Percentiles rank a stretch among this genome's conserved stretches.
Conservation (phyloP, 306 rosid species). For the Vicia villosa region DNA sequence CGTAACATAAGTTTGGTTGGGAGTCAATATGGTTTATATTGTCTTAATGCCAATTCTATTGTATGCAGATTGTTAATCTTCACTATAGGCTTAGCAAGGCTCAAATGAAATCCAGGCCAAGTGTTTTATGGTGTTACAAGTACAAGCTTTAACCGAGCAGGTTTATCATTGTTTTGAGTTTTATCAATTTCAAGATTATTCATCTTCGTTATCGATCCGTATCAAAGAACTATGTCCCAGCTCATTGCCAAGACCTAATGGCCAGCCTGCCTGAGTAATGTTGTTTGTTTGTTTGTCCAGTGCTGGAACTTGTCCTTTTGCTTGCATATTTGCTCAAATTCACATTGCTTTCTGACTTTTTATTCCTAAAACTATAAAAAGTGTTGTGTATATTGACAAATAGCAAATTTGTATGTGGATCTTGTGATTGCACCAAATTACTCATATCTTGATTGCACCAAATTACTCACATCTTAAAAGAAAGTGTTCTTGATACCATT, state of each 20-base stretch:
- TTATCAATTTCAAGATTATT: too few species aligned
- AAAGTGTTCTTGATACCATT: slow-evolving; percentile 6
- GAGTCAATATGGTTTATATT: slow-evolving; percentile 13
- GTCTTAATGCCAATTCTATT: too few species aligned
- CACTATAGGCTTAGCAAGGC: too few species aligned
- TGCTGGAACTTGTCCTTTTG: slow-evolving; percentile 6
- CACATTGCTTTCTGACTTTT: slow-evolving; percentile 10
- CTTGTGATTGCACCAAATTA: background rate
- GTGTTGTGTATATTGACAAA: background rate
- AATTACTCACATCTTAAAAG: background rate
- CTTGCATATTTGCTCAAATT: background rate
- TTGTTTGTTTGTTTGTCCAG: slow-evolving; percentile 7
- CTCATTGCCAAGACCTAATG: slow-evolving; percentile 75
- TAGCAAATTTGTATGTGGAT: background rate
- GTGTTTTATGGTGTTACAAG: too few species aligned
- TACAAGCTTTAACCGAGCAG: too few species aligned
- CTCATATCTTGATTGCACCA: background rate
- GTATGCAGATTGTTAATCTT: too few species aligned
- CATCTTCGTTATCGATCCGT: slow-evolving; percentile 60
- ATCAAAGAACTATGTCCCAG: slow-evolving; percentile 85
- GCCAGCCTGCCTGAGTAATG: slow-evolving; percentile 84
- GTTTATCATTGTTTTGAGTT: too few species aligned
- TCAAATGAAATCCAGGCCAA: too few species aligned
- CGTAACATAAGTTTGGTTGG: slow-evolving; percentile 10
- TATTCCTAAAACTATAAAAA: slow-evolving; percentile 11